Percentiles rank a stretch among this genome's conserved stretches.
Evolutionary conservation across 1,284 basidiomycete genomes (phyloP).

Genomic region (Abortiporus biennis): DNA sequence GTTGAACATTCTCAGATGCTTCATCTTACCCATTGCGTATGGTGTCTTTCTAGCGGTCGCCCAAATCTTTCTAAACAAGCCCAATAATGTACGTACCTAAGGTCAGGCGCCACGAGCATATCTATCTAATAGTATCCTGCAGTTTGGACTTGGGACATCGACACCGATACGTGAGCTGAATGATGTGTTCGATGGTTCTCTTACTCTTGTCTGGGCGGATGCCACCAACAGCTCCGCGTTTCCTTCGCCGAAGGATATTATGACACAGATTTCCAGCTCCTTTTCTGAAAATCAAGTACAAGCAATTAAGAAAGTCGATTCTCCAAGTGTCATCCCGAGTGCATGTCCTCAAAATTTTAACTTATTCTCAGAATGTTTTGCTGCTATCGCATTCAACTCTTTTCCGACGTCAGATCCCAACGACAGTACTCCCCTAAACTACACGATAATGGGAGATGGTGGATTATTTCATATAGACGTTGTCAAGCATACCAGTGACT

Average conservation of each 20-base stretch:
- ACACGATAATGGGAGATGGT: slow-evolving; percentile 64
- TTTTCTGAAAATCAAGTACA: slow-evolving; percentile 39
- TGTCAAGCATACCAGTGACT: slow-evolving; percentile 57
- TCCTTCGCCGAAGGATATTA: slow-evolving; percentile 50
- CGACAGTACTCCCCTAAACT: slow-evolving; percentile 44
- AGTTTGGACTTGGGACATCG: slow-evolving; percentile 65
- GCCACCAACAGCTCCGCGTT: slow-evolving; percentile 45
- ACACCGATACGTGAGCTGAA: slow-evolving; percentile 43
- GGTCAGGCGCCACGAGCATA: too few relatives aligned
- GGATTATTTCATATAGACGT: slow-evolving; percentile 66
- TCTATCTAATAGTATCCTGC: too few relatives aligned
- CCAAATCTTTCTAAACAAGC: slow-evolving; percentile 48
- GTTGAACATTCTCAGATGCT: slow-evolving; percentile 63
- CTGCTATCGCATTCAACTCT: slow-evolving; percentile 59
- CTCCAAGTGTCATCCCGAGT: slow-evolving; percentile 41
- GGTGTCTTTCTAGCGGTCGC: slow-evolving; percentile 64
- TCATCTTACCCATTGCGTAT: slow-evolving; percentile 63
- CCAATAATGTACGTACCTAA: slow-evolving; percentile 45
- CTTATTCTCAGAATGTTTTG: slow-evolving; percentile 63
- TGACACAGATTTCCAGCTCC: slow-evolving; percentile 44
- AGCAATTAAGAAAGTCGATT: slow-evolving; percentile 42
- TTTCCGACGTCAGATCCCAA: slow-evolving; percentile 37
- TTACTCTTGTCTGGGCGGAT: slow-evolving; percentile 60
- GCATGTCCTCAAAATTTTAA: slow-evolving; percentile 74
- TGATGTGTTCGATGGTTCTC: slow-evolving; percentile 43